Percentiles rank a stretch among this genome's conserved stretches.
Conservation (phyloP, 768 basidiomycete genomes). For the Kwoniella bestiolae region DNA sequence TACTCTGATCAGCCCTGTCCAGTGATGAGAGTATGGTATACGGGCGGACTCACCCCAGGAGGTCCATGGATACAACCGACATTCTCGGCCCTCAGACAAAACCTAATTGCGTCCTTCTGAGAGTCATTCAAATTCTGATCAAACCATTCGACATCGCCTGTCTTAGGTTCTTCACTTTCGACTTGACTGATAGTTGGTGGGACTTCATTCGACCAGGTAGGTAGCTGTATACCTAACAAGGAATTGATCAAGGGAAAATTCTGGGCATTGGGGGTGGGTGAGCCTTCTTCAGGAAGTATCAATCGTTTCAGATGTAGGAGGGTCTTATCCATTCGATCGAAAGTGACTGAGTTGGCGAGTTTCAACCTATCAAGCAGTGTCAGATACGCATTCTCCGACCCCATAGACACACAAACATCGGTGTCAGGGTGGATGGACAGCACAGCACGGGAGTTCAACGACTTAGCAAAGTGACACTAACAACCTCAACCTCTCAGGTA, state of each 20-base stretch:
- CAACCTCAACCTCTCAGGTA: conserved; percentile 82
- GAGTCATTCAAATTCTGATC: conserved; percentile 77
- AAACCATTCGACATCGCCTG: conserved; percentile 65
- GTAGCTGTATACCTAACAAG: conserved; percentile 67
- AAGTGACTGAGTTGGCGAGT: conserved; percentile 88
- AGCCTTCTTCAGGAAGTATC: conserved; percentile 35
- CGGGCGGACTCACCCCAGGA: conserved; percentile 74
- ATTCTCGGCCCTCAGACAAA: conserved; percentile 78
- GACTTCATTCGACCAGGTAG: conserved; percentile 38
- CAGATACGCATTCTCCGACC: not conserved
- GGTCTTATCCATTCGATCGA: conserved; percentile 88
- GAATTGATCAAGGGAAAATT: conserved; percentile 67
- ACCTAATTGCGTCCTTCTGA: conserved; percentile 80
- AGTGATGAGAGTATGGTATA: no score
- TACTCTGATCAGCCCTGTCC: no score
- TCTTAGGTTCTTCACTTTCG: conserved; percentile 35
- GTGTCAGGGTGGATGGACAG: no score
- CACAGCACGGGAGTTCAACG: no score
- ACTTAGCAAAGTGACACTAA: no score
- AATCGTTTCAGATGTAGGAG: conserved; percentile 69
- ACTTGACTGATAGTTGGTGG: conserved; percentile 57
- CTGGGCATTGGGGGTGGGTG: conserved; percentile 50
- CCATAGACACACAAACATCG: no score
- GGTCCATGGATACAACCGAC: conserved; percentile 95
- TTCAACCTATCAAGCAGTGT: conserved; percentile 63